These are phyloP conservation scores for Cynara cardunculus DNA, from an alignment of 129 eudicot genomes.

Conservation along the genomic window DNA sequence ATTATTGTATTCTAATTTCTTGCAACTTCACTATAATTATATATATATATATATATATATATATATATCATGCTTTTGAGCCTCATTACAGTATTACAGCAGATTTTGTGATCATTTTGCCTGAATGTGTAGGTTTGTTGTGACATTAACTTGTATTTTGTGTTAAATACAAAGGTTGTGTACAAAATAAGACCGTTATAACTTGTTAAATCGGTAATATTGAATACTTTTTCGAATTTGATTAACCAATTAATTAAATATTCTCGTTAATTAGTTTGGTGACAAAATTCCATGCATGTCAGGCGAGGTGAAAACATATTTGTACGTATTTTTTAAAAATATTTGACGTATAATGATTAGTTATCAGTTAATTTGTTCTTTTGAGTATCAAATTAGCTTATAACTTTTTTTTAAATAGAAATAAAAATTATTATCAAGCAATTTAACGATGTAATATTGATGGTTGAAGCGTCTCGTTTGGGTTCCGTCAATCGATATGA, in stretches of 20 bases:
- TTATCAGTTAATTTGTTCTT: no score
- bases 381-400: no score
- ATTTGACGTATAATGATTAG: no score
- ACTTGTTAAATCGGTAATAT: background rate
- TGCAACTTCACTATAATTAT: background rate
- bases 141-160: background rate
- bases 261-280: no score
- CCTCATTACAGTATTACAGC: slow-evolving; percentile 7
- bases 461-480: no score
- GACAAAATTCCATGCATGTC: no score
- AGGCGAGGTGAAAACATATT: no score
- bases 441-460: no score
- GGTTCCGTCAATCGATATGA: no score
- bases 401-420: no score
- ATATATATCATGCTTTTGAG: slow-evolving; percentile 7
- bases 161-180: slow-evolving; percentile 10
- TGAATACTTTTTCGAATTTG: background rate
- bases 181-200: background rate
- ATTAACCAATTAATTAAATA: background rate
- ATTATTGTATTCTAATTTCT: background rate
- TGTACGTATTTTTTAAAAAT: no score
- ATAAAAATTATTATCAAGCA: no score
- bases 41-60: background rate
- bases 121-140: slow-evolving; percentile 14
- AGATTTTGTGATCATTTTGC: slow-evolving; percentile 7